Base-by-base conservation (phyloP, 192 early-diverging fungal genomes). In the Physocladia obscura region DNA sequence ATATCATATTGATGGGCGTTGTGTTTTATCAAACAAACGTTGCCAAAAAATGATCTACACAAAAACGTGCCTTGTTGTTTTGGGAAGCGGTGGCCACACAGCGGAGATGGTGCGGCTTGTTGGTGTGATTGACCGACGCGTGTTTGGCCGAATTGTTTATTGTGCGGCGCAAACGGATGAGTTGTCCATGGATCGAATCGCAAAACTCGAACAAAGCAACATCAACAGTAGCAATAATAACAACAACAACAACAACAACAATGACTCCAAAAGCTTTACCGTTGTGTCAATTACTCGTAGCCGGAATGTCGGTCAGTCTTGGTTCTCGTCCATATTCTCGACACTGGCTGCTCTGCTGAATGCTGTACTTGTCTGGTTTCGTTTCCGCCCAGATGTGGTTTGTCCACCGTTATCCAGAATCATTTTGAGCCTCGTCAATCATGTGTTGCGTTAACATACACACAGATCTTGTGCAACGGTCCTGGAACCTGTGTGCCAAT, bases 401-500 rank as follows among this genome's bases (percentile, higher is more conserved):
- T 64, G 83, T 60, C n/a, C 13, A 54, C 63, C 27, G 50, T 57
- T 29, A 8, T 47, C 52, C 26, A 30, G 49, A 5, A 27, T 58
- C 37, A 31, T 57, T 19, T 13, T 19, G 29, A 11, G 39, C 19
- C 48, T 62, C 17, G 49, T 49, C 44, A 2, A 21, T 19, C n/a
- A n/a, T n/a, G n/a, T n/a, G n/a, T n/a, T n/a, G n/a, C n/a, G n/a
- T n/a, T n/a, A n/a, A n/a, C n/a, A n/a, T 3, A 57, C 51, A 6
- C 30, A 22, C 55, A 90, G 87, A 77, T 92, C 5, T 49, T 96
- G 35, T 93, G 90, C 72, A 96, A 96, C 81, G 94, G 94, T 0
- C 94, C 94, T 0, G 94, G 92, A 4, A 95, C 88, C 50, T 95
- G 94, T 62, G 81, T 96, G 1, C 85, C 93, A 1, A 74, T 93